Conservation (phyloP, 208 protist genomes). For the Trypanosomatidae sp. region DNA sequence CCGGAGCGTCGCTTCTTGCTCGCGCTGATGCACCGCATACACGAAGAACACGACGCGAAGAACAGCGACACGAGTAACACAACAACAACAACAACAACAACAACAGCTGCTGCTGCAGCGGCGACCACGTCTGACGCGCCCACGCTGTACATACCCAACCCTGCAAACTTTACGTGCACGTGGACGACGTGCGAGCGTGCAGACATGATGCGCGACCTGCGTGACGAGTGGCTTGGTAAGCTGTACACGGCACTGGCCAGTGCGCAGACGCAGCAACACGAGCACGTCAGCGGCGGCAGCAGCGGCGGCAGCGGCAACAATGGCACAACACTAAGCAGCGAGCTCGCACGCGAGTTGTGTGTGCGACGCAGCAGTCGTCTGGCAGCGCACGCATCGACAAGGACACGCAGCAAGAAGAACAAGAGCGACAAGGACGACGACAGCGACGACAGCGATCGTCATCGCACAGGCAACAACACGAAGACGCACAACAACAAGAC, state of each 20-base stretch:
- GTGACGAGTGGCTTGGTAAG: constrained; percentile 22
- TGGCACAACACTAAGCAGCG: constrained; percentile 42
- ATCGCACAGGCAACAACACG: background rate
- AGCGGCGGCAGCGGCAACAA: background rate
- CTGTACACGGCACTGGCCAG: constrained; percentile 13
- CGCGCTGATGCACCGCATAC: background rate
- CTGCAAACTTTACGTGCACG: constrained; percentile 37
- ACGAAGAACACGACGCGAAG: background rate
- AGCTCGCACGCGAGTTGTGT: constrained; percentile 32
- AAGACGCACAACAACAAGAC: background rate
- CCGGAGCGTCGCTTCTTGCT: background rate
- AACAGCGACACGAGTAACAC: background rate
- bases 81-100: background rate
- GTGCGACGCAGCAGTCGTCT: constrained; percentile 20
- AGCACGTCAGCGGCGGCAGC: background rate
- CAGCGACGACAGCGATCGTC: background rate
- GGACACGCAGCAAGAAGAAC: background rate
- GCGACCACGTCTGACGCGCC: background rate
- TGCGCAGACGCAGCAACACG: background rate
- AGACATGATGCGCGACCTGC: constrained; percentile 38
- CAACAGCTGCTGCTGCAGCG: background rate
- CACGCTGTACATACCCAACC: constrained; percentile 54
- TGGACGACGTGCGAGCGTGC: constrained; percentile 35
- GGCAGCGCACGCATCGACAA: background rate
- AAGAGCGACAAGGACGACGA: background rate